These are phyloP conservation scores for Hypoxylon fragiforme DNA, from an alignment of 495 filamentous ascomycete species.

Conservation along the genomic window DNA sequence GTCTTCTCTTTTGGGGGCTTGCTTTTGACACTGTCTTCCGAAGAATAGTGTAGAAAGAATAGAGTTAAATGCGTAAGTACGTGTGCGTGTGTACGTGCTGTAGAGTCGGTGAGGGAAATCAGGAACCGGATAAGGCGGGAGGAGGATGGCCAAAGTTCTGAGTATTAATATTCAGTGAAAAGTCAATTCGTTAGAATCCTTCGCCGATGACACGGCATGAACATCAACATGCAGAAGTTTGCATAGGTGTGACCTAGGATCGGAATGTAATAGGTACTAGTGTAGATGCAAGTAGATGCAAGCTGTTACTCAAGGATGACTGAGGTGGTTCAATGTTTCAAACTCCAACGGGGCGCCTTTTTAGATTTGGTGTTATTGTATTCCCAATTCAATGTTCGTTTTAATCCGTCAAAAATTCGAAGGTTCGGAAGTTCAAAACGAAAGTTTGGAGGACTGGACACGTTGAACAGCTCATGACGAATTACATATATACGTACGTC, in stretches of 20 bases:
- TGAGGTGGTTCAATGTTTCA: not conserved
- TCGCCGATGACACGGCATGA: not conserved
- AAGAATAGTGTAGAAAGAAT: not conserved
- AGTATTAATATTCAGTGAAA: not conserved
- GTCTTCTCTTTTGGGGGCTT: not conserved
- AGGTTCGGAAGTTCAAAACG: not conserved
- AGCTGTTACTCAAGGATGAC: not conserved
- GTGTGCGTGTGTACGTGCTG: not conserved
- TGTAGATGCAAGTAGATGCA: not conserved
- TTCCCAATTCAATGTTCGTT: no score
- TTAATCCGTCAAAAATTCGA: not conserved
- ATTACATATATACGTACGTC: conserved; percentile 6
- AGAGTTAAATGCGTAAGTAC: not conserved
- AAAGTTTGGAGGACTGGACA: no score
- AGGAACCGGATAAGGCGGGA: not conserved
- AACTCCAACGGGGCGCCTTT: not conserved
- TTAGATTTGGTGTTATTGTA: conserved; percentile 6
- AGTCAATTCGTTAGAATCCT: not conserved
- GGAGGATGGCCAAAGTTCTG: not conserved
- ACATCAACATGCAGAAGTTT: not conserved
- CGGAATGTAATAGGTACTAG: not conserved
- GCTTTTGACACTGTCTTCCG: not conserved
- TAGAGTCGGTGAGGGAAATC: not conserved
- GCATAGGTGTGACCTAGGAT: not conserved
- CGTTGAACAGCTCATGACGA: conserved; percentile 17